Evolutionary conservation across 768 basidiomycete genomes (phyloP), one percentile per base, ranked within the genome.

Genomic region (Leccinum disarticulatum): DNA sequence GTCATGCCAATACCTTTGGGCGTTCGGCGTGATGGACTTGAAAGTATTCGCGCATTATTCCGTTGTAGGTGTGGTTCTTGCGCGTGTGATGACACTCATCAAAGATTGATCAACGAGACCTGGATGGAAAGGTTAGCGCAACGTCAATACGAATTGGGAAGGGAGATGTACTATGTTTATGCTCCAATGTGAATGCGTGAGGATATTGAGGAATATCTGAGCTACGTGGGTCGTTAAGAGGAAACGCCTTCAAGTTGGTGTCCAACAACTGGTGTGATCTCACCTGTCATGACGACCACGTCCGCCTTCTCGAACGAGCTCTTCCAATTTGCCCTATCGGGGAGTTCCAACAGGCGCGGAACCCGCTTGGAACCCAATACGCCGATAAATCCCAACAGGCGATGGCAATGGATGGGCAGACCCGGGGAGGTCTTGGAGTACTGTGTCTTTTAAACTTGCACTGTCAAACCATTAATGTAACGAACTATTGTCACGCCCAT

Each of bases 1-100:
- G 94, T 95, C 87, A 96, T 90, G 3, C 94, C 94, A 95, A 91
- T n/a, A 96, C 79, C 69, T 90, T 93, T 10, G 91, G 90, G n/a
- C 88, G 79, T 19, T 76, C 66, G 1, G 66, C 53, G 28, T 46
- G 66, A 43, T 74, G 78, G 48, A 70, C 77, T 55, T 78, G 78
- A 61, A 80, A 85, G 68, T 86, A 83, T 51, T 85, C 79, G 19
- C 77, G 76, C 82, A 87, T 83, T 57, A 87, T 81, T 19, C 78
- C 78, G 54, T 83, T 83, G 58, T 83, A 83, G 1, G 84, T 80
- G 56, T 85, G 81, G 56, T 82, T 82, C 66, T 83, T 84, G 55
- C 77, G 74, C 0, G 80, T 77, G 59, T 86, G 83, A 59, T 86
- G 85, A 52, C 80, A 83, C 60, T 85, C 84, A 48, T 85, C 83